Conservation (phyloP, 176 grass and related monocot species). For the Musa acuminata region DNA sequence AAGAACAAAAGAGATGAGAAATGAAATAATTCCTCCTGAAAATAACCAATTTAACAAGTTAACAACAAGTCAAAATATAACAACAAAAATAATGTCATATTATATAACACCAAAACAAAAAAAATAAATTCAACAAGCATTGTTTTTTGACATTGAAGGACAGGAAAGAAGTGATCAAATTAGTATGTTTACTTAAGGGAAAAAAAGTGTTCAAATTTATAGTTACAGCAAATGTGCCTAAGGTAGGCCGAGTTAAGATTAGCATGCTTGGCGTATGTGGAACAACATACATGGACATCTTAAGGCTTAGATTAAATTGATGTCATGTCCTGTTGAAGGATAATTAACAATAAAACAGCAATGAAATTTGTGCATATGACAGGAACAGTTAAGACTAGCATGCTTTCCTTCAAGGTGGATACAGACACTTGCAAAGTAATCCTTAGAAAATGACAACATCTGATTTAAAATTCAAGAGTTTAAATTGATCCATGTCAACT, state of each 20-base stretch:
- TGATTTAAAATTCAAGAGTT: too few relatives aligned
- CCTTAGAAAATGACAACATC: too few relatives aligned
- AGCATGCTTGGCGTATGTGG: background rate
- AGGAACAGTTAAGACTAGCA: too few relatives aligned
- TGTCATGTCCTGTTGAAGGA: background rate
- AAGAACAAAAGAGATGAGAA: background rate
- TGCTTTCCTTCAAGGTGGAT: too few relatives aligned
- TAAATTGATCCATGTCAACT: background rate
- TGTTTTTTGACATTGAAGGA: too few relatives aligned
- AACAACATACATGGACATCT: background rate
- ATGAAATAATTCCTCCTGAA: background rate
- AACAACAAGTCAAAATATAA: background rate
- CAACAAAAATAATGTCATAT: too few relatives aligned
- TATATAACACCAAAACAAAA: background rate
- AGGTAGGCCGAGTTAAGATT: background rate
- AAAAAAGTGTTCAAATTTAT: too few relatives aligned
- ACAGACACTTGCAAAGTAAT: too few relatives aligned
- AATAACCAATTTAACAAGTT: background rate
- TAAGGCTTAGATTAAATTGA: background rate
- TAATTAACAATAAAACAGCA: conserved; percentile 1
- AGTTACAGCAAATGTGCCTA: background rate
- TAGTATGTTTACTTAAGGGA: too few relatives aligned
- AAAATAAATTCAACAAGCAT: background rate
- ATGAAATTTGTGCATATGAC: background rate
- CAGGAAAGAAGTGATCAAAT: too few relatives aligned